Evolutionary conservation across 768 basidiomycete genomes (phyloP).

Genomic region (Leccinum sublutescens): DNA sequence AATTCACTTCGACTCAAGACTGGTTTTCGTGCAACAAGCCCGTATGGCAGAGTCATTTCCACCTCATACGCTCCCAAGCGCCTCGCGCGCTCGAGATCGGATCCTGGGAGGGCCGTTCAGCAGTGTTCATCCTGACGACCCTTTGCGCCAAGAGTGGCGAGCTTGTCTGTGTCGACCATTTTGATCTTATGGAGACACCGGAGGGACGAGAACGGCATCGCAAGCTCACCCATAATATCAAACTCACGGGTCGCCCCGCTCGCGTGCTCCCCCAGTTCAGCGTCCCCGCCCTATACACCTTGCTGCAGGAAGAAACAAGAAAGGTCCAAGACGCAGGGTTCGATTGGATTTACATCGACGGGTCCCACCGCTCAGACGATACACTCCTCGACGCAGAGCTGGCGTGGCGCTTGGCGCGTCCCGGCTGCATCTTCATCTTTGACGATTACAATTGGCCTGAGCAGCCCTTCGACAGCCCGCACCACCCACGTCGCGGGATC

Average conservation of each 20-base stretch:
- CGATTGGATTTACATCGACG: constrained; percentile 60
- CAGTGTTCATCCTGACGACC: constrained; percentile 50
- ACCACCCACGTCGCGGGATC: constrained; percentile 56
- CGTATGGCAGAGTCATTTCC: constrained; percentile 43
- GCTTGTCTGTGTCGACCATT: constrained; percentile 57
- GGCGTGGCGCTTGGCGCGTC: constrained; percentile 52
- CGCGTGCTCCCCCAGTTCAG: constrained; percentile 54
- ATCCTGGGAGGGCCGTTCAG: constrained; percentile 64
- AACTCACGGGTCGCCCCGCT: constrained; percentile 41
- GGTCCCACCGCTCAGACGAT: constrained; percentile 59
- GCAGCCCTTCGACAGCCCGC: constrained; percentile 45
- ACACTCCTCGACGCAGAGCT: constrained; percentile 61
- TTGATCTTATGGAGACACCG: constrained; percentile 49
- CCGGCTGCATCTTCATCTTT: constrained; percentile 52
- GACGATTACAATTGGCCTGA: constrained; percentile 57
- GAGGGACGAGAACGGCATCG: constrained; percentile 46
- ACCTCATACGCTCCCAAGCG: constrained; percentile 33
- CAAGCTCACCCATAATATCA: constrained; percentile 48
- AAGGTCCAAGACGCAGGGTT: constrained; percentile 39
- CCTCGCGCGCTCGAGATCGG: constrained; percentile 58
- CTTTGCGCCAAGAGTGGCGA: constrained; percentile 45
- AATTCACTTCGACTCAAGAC: constrained; percentile 54
- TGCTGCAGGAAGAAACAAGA: constrained; percentile 47
- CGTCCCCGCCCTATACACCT: constrained; percentile 45
- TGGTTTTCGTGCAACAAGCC: constrained; percentile 51